Evolutionary conservation across 2,329 filamentous ascomycete species (phyloP), one percentile per base, ranked within the genome.

Genomic region (Beauveria pseudobassiana): DNA sequence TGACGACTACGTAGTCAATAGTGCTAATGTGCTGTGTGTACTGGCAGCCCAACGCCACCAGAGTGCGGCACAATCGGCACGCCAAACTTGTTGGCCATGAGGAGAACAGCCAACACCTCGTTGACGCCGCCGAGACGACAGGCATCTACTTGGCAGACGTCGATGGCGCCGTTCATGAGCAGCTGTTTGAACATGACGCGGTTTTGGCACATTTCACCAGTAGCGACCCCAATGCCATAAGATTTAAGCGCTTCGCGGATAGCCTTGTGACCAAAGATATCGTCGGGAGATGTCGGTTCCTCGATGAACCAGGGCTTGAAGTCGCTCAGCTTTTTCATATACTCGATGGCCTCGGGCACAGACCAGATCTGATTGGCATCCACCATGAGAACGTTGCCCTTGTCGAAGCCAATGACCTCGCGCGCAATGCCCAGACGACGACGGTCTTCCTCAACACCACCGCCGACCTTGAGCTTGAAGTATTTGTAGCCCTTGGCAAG

Each of bases 141-240:
- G 3, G 92, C 92, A 69, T 96, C 92, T 68, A 95, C 89, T 75
- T 96, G 92, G 73, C 91, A 91, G 22, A 96, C 86, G 70, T 95
- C 91, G 68, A 96, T 90, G 64, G 91, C 90, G 56, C 88, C 88
- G 2, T 85, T 80, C 72, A 87, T 84, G 57, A 96, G 83, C 64
- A 96, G 84, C 76, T 96, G 92, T 82, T 96, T 96, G 84, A 96
- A 96, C 69, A 96, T 85, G 66, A 96, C 90, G 45, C 92, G 87
- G 80, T 96, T 96, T 79, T 96, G 92, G 78, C 91, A 95, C 91
- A 96, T 96, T 78, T 96, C 92, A 65, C 92, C 92, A 0, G 92
- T 96, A 8, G 92, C 92, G 5, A 96, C 92, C 63, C 90, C 90
- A 68, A 96, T 91, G 62, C 84, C 84, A 70, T 86, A 80, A 0